These are phyloP conservation scores for Lepidium sativum DNA, from an alignment of 345 rosid species.

Conservation along the genomic window DNA sequence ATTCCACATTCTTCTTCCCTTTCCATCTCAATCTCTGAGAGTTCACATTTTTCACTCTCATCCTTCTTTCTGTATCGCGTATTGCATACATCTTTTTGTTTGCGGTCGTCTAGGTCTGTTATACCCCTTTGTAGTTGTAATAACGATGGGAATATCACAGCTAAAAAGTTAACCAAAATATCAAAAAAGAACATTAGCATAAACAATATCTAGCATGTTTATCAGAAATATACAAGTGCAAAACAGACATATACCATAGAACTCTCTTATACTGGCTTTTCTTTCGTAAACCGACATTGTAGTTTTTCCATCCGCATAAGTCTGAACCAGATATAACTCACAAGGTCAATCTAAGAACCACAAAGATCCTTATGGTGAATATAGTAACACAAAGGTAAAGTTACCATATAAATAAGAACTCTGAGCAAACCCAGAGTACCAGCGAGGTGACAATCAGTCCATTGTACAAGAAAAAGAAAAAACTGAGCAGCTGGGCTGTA, in stretches of 20 bases:
- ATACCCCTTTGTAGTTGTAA: constrained; percentile 65
- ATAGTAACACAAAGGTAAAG: background rate
- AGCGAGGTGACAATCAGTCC: constrained; percentile 93
- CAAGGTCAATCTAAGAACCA: constrained; percentile 5
- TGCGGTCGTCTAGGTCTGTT: constrained; percentile 60
- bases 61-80: constrained; percentile 45
- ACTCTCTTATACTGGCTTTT: constrained; percentile 73
- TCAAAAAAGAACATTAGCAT: background rate
- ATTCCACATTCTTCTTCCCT: constrained; percentile 78
- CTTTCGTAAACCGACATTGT: constrained; percentile 82
- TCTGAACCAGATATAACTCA: constrained; percentile 36
- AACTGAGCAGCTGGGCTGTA: constrained; percentile 85
- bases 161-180: constrained; percentile 21
- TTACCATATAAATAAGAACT: constrained; percentile 71
- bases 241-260: constrained; percentile 45
- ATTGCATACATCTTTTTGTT: constrained; percentile 48
- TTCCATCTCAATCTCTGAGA: constrained; percentile 45
- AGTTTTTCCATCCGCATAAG: constrained; percentile 74
- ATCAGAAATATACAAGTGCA: background rate
- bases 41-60: constrained; percentile 32
- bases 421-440: constrained; percentile 89
- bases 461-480: constrained; percentile 83
- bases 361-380: background rate
- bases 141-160: constrained; percentile 69
- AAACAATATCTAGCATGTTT: background rate